Base-by-base conservation (phyloP, 345 rosid species). In the Iberis pinnata region DNA sequence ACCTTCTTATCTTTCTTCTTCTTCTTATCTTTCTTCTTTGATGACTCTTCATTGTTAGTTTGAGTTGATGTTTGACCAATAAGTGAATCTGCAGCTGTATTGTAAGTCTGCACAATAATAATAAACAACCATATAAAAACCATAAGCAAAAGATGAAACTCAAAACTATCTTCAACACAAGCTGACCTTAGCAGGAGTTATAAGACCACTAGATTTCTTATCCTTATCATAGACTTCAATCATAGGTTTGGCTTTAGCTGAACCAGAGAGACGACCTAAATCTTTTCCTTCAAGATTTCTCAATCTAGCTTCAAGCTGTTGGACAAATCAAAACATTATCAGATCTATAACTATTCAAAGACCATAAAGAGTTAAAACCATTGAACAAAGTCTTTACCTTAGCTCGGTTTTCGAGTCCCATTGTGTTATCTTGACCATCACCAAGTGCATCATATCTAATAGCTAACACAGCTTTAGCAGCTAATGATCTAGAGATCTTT, bases 241-340 rank as follows among this genome's bases (percentile, higher is more conserved):
- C 75, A 80, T 87, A 5, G 98, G 92, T 45, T 90, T 90, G 69
- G 95, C 92, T 71, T 82, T 84, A 12, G 81, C 75, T 48, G 98
- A 87, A 24, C 89, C 98, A 43, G 95, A 87, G 43, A 86, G 74
- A 5, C 74, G 83, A 35, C 86, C 72, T 60, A 82, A 64, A 47
- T 87, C 96, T 73, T 73, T 80, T 27, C 95, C 95, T 64, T 87
- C 95, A 6, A 87, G 95, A 49, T 42, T 75, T 60, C 95, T 84
- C 64, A 90, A 69, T 42, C 96, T 72, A 24, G 74, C 77, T 71
- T 84, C 96, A 47, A 90, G 87, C 98, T 87, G 62, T 24, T 2
- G 32, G 44, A 70, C n/a, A 12, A 33, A 48, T 9, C 20, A 48
- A 41, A 5, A 29, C 10, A 64, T 31, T 12, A 48, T n/a, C n/a